phyloP scores from a whole-genome alignment of 2,329 filamentous ascomycete species.

The Beauveria rudraprayagi region DNA sequence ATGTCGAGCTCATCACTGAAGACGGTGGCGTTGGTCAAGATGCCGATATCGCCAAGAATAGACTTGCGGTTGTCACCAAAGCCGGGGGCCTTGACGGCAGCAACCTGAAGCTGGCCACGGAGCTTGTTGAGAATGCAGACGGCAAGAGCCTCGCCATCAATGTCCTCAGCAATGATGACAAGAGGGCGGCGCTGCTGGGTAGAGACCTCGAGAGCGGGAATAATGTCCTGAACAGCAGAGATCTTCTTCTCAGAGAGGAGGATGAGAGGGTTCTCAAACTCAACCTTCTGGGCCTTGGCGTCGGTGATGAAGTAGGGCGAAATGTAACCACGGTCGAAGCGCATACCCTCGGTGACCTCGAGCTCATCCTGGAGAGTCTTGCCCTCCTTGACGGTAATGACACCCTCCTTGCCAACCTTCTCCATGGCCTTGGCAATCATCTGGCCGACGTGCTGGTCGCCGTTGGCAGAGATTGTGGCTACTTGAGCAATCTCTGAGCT shows the following conservation, averaged over 20 bases:
- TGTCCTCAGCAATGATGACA: conserved; percentile 98
- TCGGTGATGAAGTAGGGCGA: conserved; percentile 99
- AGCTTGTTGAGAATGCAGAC: conserved; percentile 99
- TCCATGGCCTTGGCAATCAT: conserved; percentile 98
- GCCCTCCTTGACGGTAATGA: conserved; percentile 99
- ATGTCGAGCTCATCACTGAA: conserved; percentile 98
- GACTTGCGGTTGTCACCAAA: conserved; percentile 99
- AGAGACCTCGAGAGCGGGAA: conserved; percentile 93
- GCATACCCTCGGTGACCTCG: conserved; percentile 99
- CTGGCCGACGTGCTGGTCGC: conserved; percentile 88
- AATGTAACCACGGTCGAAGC: conserved; percentile 97
- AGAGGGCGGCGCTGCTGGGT: conserved; percentile 92
- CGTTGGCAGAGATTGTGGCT: conserved; percentile 96
- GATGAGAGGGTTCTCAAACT: conserved; percentile 99
- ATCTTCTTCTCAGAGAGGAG: conserved; percentile 99
- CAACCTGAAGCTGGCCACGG: conserved; percentile 96
- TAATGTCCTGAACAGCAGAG: conserved; percentile 96
- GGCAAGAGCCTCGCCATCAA: conserved; percentile 94
- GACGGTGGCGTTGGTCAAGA: conserved; percentile 93
- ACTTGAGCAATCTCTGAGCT: conserved; percentile 96
- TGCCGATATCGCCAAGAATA: conserved; percentile 91
- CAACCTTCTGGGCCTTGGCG: conserved; percentile 95
- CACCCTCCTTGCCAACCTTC: conserved; percentile 99
- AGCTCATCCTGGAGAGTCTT: conserved; percentile 98
- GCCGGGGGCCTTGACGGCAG: conserved; percentile 95